Evolutionary conservation across 805 yeast genomes (phyloP).

Genomic region (Yamadazyma akitaensis): DNA sequence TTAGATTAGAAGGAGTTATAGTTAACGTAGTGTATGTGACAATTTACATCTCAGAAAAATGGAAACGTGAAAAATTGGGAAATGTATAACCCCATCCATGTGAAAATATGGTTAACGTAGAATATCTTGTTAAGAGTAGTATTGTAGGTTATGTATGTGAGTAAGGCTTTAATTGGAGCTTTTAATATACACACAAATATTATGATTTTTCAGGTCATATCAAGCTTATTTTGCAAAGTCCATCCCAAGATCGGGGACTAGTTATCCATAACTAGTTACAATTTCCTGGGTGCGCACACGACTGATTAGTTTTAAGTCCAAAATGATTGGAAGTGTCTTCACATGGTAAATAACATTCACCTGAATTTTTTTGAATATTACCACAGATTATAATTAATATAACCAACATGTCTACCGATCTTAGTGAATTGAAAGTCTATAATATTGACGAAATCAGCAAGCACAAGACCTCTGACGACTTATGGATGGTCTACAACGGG

Average conservation of each 20-base stretch:
- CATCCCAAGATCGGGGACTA: neutral
- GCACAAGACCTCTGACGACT: conserved; percentile 39
- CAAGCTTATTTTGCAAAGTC: neutral
- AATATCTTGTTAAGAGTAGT: no score
- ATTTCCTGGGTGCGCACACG: conserved; percentile 6
- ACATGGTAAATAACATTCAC: conserved; percentile 5
- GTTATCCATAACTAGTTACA: neutral
- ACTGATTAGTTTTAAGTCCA: conserved; percentile 6
- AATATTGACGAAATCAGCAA: conserved; percentile 51
- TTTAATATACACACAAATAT: no score
- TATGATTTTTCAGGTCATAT: neutral
- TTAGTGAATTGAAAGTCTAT: conserved; percentile 35
- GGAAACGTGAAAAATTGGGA: neutral
- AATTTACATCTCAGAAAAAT: neutral
- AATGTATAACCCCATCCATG: neutral
- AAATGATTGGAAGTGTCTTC: conserved; percentile 11
- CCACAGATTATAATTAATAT: neutral
- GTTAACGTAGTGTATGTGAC: neutral
- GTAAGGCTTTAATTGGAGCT: neutral
- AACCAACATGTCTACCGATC: neutral
- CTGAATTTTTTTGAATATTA: neutral
- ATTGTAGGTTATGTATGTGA: no score
- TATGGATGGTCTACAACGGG: conserved; percentile 45
- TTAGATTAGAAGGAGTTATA: conserved; percentile 6
- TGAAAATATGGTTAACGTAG: neutral